phyloP scores from a whole-genome alignment of 1,139 yeast species.

The Kazachstania sp. region DNA sequence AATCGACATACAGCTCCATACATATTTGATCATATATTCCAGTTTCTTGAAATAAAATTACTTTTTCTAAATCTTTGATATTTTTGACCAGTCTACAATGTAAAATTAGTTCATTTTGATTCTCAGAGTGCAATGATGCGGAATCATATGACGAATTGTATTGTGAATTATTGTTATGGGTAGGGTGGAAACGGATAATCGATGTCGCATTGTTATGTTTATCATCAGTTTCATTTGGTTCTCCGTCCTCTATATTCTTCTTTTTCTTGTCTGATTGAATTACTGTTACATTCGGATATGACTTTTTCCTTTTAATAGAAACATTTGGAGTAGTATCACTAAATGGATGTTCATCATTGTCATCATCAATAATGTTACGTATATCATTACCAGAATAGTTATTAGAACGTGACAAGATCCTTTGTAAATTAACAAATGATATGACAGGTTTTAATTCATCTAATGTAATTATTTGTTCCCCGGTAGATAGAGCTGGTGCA shows the following conservation, averaged over 20 bases:
- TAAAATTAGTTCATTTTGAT: slow-evolving; percentile 22
- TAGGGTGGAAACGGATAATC: slow-evolving; percentile 23
- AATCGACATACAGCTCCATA: slow-evolving; percentile 51
- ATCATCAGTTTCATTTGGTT: slow-evolving; percentile 3
- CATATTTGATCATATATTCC: slow-evolving; percentile 46
- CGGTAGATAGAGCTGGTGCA: slow-evolving; percentile 46
- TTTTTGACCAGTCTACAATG: slow-evolving; percentile 53
- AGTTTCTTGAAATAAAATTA: slow-evolving; percentile 43
- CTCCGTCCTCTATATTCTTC: slow-evolving; percentile 8
- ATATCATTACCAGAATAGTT: slow-evolving; percentile 6
- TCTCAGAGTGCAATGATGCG: background rate
- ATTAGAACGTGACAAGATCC: slow-evolving; percentile 17
- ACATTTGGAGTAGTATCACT: slow-evolving; percentile 24
- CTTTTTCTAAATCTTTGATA: slow-evolving; percentile 42
- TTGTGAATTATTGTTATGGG: slow-evolving; percentile 32
- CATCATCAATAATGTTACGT: slow-evolving; percentile 5
- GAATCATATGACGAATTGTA: slow-evolving; percentile 18
- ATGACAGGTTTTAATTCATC: slow-evolving; percentile 55
- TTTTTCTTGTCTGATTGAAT: slow-evolving; percentile 15
- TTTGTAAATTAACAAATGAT: slow-evolving; percentile 46
- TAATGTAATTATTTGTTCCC: slow-evolving; percentile 48
- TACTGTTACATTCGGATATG: slow-evolving; percentile 27
- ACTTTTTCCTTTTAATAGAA: slow-evolving; percentile 24
- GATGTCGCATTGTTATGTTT: slow-evolving; percentile 13
- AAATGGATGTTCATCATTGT: slow-evolving; percentile 5